Percentiles rank a stretch among this genome's conserved stretches.
Conservation (phyloP, 2,329 filamentous ascomycete genomes). For the Hypoxylon sp. region DNA sequence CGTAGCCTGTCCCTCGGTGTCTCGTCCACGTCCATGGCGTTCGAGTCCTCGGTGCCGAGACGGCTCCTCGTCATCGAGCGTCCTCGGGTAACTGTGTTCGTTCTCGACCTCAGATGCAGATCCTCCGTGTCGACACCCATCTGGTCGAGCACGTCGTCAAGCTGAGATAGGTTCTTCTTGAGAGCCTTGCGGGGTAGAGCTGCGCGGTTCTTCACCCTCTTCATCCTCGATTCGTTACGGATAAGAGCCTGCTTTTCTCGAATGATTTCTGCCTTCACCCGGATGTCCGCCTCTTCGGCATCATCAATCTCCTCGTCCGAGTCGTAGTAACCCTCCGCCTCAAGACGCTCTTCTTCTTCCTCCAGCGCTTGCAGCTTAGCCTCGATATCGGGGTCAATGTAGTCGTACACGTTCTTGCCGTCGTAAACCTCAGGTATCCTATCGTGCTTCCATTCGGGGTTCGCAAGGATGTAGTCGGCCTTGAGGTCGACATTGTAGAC, state of each 20-base stretch:
- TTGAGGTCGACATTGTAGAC: slow-evolving; percentile 95
- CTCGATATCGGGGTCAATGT: slow-evolving; percentile 95
- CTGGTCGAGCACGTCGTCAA: slow-evolving; percentile 84
- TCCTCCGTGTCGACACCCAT: slow-evolving; percentile 85
- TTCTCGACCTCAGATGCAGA: slow-evolving; percentile 75
- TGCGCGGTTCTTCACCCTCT: slow-evolving; percentile 97
- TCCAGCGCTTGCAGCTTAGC: slow-evolving; percentile 89
- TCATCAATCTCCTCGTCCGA: slow-evolving; percentile 84
- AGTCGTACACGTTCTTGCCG: slow-evolving; percentile 97
- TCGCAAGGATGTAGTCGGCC: slow-evolving; percentile 84
- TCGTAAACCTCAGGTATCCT: slow-evolving; percentile 93
- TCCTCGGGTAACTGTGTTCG: slow-evolving; percentile 72
- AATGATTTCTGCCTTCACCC: slow-evolving; percentile 93
- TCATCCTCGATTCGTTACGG: slow-evolving; percentile 92
- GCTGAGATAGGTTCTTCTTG: slow-evolving; percentile 83
- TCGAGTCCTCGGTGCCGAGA: slow-evolving; percentile 67
- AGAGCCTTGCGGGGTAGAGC: slow-evolving; percentile 85
- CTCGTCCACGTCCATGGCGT: slow-evolving; percentile 78
- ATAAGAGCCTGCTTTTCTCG: slow-evolving; percentile 93
- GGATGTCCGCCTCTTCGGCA: slow-evolving; percentile 84
- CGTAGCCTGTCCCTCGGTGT: slow-evolving; percentile 67
- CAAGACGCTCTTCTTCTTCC: slow-evolving; percentile 92
- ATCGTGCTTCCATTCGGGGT: slow-evolving; percentile 95
- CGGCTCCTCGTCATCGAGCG: slow-evolving; percentile 72
- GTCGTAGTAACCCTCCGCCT: slow-evolving; percentile 93